Evolutionary conservation across 768 basidiomycete genomes (phyloP).

Genomic region (Russula emetica): DNA sequence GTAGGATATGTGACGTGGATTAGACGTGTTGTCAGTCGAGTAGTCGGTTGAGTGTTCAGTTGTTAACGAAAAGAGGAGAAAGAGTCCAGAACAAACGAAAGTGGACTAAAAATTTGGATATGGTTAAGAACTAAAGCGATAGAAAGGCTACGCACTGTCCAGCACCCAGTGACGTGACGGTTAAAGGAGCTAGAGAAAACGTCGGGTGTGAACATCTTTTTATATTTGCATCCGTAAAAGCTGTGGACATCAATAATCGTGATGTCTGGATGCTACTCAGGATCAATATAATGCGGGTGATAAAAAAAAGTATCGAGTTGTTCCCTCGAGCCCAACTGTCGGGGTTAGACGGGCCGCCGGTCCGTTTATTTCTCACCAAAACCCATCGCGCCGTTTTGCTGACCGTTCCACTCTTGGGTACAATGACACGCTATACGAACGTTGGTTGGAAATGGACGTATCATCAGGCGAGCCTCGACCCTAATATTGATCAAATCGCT

Average conservation of each 20-base stretch:
- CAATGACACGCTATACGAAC: conserved; percentile 74
- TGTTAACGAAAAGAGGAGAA: not conserved
- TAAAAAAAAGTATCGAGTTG: too few relatives aligned
- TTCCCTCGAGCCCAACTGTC: too few relatives aligned
- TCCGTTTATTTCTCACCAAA: too few relatives aligned
- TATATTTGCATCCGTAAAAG: not conserved
- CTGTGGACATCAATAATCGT: not conserved
- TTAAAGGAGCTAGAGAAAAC: not conserved
- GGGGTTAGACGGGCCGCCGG: too few relatives aligned
- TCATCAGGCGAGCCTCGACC: conserved; percentile 55
- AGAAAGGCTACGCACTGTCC: not conserved
- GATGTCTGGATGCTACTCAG: too few relatives aligned
- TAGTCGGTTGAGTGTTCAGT: not conserved
- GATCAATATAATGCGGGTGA: too few relatives aligned
- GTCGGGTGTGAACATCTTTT: not conserved
- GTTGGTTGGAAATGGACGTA: conserved; percentile 72
- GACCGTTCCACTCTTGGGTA: too few relatives aligned
- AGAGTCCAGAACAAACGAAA: not conserved
- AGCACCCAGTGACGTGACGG: not conserved
- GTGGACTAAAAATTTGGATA: not conserved
- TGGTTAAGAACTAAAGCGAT: not conserved
- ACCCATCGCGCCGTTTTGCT: too few relatives aligned
- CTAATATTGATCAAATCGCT: conserved; percentile 27
- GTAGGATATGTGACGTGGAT: not conserved
- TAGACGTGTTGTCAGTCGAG: too few relatives aligned